phyloP scores from a whole-genome alignment of 2,329 filamentous ascomycete species.

The Tolypocladium nubicola region DNA sequence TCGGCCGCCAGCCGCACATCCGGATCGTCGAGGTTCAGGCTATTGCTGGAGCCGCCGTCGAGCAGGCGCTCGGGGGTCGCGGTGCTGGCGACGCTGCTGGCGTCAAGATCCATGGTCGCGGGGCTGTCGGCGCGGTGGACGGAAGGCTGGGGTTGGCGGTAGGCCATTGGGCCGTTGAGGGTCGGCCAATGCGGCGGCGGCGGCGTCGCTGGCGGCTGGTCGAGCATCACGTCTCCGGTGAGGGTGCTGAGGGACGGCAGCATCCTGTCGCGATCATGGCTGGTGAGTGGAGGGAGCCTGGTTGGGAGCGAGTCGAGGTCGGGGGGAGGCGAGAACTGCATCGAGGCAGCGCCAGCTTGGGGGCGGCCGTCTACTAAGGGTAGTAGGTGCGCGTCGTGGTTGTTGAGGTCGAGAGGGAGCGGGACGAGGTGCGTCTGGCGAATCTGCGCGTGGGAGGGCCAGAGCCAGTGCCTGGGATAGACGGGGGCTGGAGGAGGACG shows the following conservation, averaged over 20 bases:
- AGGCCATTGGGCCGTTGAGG: slow-evolving; percentile 37
- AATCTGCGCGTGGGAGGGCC: not conserved
- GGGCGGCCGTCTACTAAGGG: not conserved
- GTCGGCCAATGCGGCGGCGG: slow-evolving; percentile 32
- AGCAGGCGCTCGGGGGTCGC: slow-evolving; percentile 35
- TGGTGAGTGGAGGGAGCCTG: slow-evolving; percentile 13
- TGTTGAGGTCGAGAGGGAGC: slow-evolving; percentile 1
- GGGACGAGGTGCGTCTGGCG: not conserved
- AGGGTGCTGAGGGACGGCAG: slow-evolving; percentile 26
- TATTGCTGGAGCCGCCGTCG: slow-evolving; percentile 36
- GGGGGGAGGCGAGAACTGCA: slow-evolving; percentile 12
- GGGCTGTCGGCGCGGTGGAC: slow-evolving; percentile 32
- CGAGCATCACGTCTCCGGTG: slow-evolving; percentile 13
- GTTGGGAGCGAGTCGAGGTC: slow-evolving; percentile 16
- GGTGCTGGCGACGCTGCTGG: slow-evolving; percentile 27
- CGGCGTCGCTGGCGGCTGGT: slow-evolving; percentile 6
- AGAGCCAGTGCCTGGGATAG: slow-evolving; percentile 7
- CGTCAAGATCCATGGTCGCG: slow-evolving; percentile 37
- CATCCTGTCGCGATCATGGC: slow-evolving; percentile 17
- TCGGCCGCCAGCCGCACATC: slow-evolving; percentile 63
- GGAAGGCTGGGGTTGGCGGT: slow-evolving; percentile 17
- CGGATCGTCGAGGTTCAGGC: slow-evolving; percentile 50
- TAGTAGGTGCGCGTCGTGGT: not conserved
- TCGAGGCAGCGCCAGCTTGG: slow-evolving; percentile 6
- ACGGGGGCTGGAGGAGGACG: slow-evolving; percentile 5